Conservation (phyloP, 306 rosid genomes). For the Echinosophora koreensis region DNA sequence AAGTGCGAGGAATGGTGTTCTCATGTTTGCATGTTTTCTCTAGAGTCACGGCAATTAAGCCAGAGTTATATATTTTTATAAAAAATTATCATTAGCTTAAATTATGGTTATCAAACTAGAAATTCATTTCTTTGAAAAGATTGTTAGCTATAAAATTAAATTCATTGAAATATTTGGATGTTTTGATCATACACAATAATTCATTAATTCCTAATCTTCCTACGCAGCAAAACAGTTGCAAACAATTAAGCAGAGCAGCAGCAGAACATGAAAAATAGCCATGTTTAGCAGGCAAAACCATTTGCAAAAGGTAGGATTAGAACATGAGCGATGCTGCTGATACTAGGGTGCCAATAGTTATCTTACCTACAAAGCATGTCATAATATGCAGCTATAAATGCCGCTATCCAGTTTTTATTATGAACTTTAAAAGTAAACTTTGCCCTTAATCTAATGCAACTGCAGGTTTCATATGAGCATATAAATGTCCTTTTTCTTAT, state of each 20-base stretch:
- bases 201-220: not conserved
- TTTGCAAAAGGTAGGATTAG: conserved; percentile 10
- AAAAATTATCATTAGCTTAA: too few species aligned
- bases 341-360: not conserved
- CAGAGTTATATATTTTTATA: too few species aligned
- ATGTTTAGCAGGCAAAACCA: not conserved
- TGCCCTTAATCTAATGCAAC: conserved; percentile 8
- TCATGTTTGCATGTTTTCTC: too few species aligned
- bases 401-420: not conserved
- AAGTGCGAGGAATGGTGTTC: too few species aligned
- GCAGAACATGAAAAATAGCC: not conserved
- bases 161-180: not conserved
- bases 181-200: not conserved
- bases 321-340: conserved; percentile 16
- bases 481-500: conserved; percentile 23
- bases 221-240: conserved; percentile 5
- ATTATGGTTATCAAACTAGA: not conserved
- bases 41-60: too few species aligned
- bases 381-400: conserved; percentile 21
- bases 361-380: conserved; percentile 2
- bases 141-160: not conserved
- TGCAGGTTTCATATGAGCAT: conserved; percentile 28
- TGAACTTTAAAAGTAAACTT: not conserved
- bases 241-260: not conserved
- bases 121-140: not conserved